Conservation (phyloP, 2,329 filamentous ascomycete species). For the Cercospora sp. region DNA sequence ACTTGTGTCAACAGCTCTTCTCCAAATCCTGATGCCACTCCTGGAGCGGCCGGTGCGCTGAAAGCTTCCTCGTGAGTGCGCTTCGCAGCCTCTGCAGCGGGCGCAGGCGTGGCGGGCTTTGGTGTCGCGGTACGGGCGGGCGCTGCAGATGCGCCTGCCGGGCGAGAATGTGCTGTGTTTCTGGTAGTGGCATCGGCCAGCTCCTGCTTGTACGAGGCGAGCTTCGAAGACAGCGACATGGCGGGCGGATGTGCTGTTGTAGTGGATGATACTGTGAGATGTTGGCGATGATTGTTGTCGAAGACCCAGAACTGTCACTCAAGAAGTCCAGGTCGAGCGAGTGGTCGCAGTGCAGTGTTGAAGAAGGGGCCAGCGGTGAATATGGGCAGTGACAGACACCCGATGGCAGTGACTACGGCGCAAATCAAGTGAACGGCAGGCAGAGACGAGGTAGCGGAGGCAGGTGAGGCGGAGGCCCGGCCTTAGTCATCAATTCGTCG, state of each 20-base stretch:
- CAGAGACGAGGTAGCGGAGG: neutral
- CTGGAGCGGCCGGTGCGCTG: constrained; percentile 43
- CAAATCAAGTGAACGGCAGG: neutral
- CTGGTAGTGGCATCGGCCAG: constrained; percentile 35
- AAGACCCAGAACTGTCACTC: constrained; percentile 33
- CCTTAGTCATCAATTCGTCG: constrained; percentile 1
- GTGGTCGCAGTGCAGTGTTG: neutral
- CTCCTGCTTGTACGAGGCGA: constrained; percentile 37
- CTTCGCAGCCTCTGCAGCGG: constrained; percentile 71
- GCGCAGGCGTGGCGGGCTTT: constrained; percentile 24
- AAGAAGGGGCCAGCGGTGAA: neutral
- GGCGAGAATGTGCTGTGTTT: constrained; percentile 34
- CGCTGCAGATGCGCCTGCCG: constrained; percentile 21
- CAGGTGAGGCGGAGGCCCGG: neutral
- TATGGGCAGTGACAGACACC: neutral
- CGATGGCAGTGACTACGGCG: neutral
- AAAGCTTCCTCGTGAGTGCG: constrained; percentile 33
- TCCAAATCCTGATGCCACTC: constrained; percentile 49
- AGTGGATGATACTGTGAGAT: constrained; percentile 2
- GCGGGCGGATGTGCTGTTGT: constrained; percentile 14
- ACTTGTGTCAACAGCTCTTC: constrained; percentile 82
- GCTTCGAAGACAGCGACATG: constrained; percentile 36
- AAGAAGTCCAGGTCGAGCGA: constrained; percentile 33
- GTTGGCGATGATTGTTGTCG: neutral
- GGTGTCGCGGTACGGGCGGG: constrained; percentile 33